These are phyloP conservation scores for Apiospora arundinis DNA, from an alignment of 2,329 filamentous ascomycete genomes.

Conservation along the genomic window DNA sequence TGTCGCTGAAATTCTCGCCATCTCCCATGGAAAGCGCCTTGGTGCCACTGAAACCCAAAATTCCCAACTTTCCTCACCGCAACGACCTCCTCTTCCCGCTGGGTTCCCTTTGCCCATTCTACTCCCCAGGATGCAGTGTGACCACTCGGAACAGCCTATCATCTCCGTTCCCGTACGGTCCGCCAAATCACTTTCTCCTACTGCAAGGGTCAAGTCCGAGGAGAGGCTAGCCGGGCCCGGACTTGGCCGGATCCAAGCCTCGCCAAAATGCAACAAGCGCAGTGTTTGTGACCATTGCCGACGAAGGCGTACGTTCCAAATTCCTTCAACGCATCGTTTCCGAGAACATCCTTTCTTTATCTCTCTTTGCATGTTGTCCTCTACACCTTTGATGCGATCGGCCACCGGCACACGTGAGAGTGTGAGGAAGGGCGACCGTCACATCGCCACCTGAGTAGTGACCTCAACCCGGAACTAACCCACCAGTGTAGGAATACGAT, in stretches of 20 bases:
- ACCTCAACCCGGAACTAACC: background rate
- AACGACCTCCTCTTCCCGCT: background rate
- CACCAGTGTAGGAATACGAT: conserved; percentile 47
- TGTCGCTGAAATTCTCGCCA: conserved; percentile 17
- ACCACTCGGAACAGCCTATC: background rate
- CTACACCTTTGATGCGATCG: background rate
- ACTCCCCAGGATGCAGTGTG: conserved; percentile 15
- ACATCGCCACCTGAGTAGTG: background rate
- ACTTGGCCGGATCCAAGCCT: conserved; percentile 20
- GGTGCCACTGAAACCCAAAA: conserved; percentile 16
- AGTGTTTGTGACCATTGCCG: conserved; percentile 55
- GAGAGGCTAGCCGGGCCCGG: conserved; percentile 8
- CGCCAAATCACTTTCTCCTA: conserved; percentile 11
- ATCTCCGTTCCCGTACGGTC: background rate
- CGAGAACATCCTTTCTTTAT: conserved; percentile 19
- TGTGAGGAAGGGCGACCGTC: background rate
- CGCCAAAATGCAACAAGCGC: conserved; percentile 36
- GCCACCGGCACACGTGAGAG: background rate
- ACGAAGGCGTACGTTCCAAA: conserved; percentile 45
- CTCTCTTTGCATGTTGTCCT: background rate
- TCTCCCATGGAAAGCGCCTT: background rate
- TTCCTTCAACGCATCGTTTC: conserved; percentile 19
- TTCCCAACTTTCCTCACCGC: background rate
- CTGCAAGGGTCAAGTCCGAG: conserved; percentile 20
- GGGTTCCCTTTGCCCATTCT: background rate